Evolutionary conservation across 768 basidiomycete species (phyloP).

Genomic region (Rubroboletus satanas): DNA sequence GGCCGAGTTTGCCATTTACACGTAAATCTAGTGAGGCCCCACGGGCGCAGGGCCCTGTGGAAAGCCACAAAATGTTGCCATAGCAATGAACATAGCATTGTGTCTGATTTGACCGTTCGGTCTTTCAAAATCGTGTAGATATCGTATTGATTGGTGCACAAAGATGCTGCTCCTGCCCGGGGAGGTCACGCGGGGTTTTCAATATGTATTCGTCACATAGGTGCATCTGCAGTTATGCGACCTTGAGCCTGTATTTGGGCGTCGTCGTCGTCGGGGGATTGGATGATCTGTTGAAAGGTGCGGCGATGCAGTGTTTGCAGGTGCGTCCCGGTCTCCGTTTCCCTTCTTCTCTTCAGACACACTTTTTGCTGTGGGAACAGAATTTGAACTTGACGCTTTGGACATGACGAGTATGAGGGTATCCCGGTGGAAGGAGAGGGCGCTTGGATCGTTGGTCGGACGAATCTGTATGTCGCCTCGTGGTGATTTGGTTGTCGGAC

Average conservation of each 20-base stretch:
- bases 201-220: no score
- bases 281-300: conserved; percentile 96
- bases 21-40: no score
- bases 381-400: conserved; percentile 90
- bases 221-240: no score
- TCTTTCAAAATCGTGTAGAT: no score
- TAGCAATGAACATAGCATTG: no score
- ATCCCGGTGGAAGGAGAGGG: conserved; percentile 44
- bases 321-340: conserved; percentile 39
- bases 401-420: conserved; percentile 75
- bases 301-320: conserved; percentile 98
- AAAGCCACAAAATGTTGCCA: no score
- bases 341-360: background rate
- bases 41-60: no score
- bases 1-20: no score
- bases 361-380: conserved; percentile 33
- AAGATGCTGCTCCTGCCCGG: no score
- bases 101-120: no score
- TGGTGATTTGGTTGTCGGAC: background rate
- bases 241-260: conserved; percentile 25
- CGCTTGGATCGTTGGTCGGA: background rate
- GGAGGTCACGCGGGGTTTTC: no score
- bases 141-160: no score
- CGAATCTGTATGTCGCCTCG: background rate
- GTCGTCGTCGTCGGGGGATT: conserved; percentile 95